Evolutionary conservation across 176 grass and related monocot genomes (phyloP).

Genomic region (Eragrostis curvula): DNA sequence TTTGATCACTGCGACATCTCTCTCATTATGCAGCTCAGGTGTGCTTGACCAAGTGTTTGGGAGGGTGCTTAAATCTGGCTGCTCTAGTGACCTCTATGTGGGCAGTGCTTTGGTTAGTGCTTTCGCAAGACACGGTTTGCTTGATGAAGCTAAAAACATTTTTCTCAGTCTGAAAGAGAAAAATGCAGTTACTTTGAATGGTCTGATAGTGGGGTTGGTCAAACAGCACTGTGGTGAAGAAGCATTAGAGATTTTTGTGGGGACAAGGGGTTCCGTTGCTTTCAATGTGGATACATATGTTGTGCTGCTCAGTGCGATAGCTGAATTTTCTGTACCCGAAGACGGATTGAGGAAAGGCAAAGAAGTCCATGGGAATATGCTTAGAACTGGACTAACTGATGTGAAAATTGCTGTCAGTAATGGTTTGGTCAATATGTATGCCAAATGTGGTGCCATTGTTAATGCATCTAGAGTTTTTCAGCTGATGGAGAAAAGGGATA

Average conservation of each 20-base stretch:
- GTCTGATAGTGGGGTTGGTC: slow-evolving; percentile 70
- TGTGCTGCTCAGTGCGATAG: slow-evolving; percentile 70
- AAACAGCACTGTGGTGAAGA: slow-evolving; percentile 67
- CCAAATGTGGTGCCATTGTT: slow-evolving; percentile 66
- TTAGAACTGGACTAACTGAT: slow-evolving; percentile 56
- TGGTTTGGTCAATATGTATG: slow-evolving; percentile 78
- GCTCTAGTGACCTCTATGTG: slow-evolving; percentile 68
- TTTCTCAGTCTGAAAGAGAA: slow-evolving; percentile 65
- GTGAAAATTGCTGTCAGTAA: slow-evolving; percentile 65
- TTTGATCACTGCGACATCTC: slow-evolving; percentile 58
- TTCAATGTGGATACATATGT: slow-evolving; percentile 72
- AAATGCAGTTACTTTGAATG: slow-evolving; percentile 81
- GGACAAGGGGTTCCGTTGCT: slow-evolving; percentile 43
- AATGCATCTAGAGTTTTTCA: slow-evolving; percentile 62
- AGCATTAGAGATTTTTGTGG: slow-evolving; percentile 63
- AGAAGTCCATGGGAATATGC: slow-evolving; percentile 64
- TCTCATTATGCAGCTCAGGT: slow-evolving; percentile 34
- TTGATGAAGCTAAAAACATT: slow-evolving; percentile 66
- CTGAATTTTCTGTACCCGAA: slow-evolving; percentile 55
- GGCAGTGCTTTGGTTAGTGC: slow-evolving; percentile 79
- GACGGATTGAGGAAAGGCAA: slow-evolving; percentile 67
- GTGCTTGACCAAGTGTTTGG: slow-evolving; percentile 66
- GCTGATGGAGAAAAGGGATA: slow-evolving; percentile 56
- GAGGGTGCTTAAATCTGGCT: slow-evolving; percentile 59
- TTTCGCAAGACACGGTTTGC: slow-evolving; percentile 63